These are phyloP conservation scores for Phaeolepiota aurea DNA, from an alignment of 768 basidiomycete genomes.

Conservation along the genomic window DNA sequence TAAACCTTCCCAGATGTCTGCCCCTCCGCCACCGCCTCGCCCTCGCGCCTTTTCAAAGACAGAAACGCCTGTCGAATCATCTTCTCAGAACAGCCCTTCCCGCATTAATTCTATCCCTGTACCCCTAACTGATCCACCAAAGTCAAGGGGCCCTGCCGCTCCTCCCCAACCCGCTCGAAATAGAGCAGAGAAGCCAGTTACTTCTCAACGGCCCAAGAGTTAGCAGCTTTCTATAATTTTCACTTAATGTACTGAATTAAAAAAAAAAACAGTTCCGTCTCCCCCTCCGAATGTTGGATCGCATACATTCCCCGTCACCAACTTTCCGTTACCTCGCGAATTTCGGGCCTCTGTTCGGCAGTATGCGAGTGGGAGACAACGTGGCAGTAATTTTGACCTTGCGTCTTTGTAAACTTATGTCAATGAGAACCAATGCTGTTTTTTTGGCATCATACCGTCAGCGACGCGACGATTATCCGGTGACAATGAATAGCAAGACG, in stretches of 20 bases:
- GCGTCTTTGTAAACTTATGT: constrained; percentile 21
- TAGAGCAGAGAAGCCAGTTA: constrained; percentile 5
- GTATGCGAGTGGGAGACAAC: constrained; percentile 58
- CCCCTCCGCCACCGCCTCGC: constrained; percentile 25
- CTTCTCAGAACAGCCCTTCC: background rate
- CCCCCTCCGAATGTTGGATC: constrained; percentile 54
- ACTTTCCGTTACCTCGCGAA: constrained; percentile 70
- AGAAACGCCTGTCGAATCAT: background rate
- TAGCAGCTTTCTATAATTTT: constrained; percentile 6
- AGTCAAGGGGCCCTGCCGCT: background rate
- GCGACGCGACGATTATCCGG: background rate
- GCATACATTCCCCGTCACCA: constrained; percentile 68
- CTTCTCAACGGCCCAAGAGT: background rate
- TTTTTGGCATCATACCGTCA: background rate
- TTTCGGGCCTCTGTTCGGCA: constrained; percentile 42
- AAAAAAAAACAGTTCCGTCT: constrained; percentile 30
- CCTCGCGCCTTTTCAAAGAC: constrained; percentile 13
- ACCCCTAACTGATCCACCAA: background rate
- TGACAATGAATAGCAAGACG: background rate
- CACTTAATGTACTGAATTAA: constrained; percentile 8
- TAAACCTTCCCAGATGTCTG: constrained; percentile 10
- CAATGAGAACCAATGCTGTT: background rate
- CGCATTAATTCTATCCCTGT: background rate
- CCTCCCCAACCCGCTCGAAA: constrained; percentile 6
- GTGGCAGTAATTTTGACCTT: constrained; percentile 68